phyloP scores from a whole-genome alignment of 1,284 basidiomycete genomes.

The Kwoniella shivajii region DNA sequence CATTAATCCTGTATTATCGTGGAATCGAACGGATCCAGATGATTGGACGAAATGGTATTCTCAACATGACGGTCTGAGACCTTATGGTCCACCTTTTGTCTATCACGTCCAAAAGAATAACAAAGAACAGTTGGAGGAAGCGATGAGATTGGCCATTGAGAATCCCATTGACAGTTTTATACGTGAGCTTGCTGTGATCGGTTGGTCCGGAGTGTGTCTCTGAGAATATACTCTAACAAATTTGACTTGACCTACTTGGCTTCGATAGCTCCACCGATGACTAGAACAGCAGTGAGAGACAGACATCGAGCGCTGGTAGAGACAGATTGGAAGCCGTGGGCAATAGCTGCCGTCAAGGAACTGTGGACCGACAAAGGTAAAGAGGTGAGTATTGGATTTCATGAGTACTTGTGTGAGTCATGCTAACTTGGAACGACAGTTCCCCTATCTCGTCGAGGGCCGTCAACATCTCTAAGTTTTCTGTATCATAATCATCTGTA shows the following conservation, averaged over 20 bases:
- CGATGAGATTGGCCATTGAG: conserved; percentile 27
- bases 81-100: conserved; percentile 51
- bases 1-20: conserved; percentile 48
- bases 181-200: conserved; percentile 26
- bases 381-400: conserved; percentile 3
- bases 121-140: conserved; percentile 25
- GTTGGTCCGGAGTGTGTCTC: too few relatives aligned
- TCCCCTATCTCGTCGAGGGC: conserved; percentile 1
- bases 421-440: too few relatives aligned
- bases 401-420: too few relatives aligned
- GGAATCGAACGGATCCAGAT: conserved; percentile 43
- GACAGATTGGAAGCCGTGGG: conserved; percentile 27
- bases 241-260: background rate
- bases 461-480: too few relatives aligned
- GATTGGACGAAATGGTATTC: conserved; percentile 47
- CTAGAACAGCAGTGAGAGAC: conserved; percentile 11
- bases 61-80: conserved; percentile 49
- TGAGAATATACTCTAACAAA: background rate
- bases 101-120: conserved; percentile 49
- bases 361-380: conserved; percentile 8
- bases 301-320: conserved; percentile 20
- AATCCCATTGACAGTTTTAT: conserved; percentile 40
- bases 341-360: conserved; percentile 11
- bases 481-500: too few relatives aligned
- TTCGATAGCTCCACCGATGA: conserved; percentile 24